Evolutionary conservation across 2,329 filamentous ascomycete genomes (phyloP).

Genomic region (Domatiomyces globalis): DNA sequence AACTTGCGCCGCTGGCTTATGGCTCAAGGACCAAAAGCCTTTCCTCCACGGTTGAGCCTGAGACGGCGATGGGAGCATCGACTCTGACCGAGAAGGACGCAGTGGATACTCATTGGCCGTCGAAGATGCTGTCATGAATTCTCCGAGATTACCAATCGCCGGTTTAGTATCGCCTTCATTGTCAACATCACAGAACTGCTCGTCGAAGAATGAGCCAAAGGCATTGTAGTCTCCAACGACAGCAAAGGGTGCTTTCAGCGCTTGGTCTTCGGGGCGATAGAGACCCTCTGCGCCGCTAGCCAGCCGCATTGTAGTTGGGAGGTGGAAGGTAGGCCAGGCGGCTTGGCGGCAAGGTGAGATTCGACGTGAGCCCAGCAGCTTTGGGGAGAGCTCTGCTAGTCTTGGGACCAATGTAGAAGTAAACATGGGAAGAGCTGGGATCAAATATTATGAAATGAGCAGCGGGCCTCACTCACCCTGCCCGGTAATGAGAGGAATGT

Average conservation of each 20-base stretch:
- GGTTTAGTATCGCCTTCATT: constrained; percentile 32
- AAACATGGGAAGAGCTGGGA: not conserved
- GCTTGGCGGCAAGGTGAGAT: not conserved
- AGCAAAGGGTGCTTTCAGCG: constrained; percentile 36
- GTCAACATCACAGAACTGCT: constrained; percentile 38
- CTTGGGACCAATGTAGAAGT: not conserved
- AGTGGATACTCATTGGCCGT: constrained; percentile 26
- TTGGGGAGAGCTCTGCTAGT: not conserved
- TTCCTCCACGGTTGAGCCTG: constrained; percentile 40
- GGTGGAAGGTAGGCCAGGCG: not conserved
- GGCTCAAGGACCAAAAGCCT: constrained; percentile 37
- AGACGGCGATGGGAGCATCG: constrained; percentile 19
- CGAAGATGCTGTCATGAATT: constrained; percentile 36
- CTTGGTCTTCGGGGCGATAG: constrained; percentile 38
- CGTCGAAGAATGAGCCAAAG: constrained; percentile 49
- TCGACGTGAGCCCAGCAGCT: not conserved
- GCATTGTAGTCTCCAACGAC: constrained; percentile 41
- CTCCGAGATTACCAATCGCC: constrained; percentile 40
- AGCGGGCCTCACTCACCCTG: not conserved
- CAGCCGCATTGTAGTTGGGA: constrained; percentile 15
- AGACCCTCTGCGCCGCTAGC: constrained; percentile 19
- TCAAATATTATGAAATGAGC: not conserved
- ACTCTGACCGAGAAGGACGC: not conserved
- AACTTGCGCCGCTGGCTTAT: constrained; percentile 32
- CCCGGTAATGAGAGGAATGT: not conserved